Evolutionary conservation across 495 filamentous ascomycete genomes (phyloP), one percentile per base, ranked within the genome.

Genomic region (Trichoderma virens): DNA sequence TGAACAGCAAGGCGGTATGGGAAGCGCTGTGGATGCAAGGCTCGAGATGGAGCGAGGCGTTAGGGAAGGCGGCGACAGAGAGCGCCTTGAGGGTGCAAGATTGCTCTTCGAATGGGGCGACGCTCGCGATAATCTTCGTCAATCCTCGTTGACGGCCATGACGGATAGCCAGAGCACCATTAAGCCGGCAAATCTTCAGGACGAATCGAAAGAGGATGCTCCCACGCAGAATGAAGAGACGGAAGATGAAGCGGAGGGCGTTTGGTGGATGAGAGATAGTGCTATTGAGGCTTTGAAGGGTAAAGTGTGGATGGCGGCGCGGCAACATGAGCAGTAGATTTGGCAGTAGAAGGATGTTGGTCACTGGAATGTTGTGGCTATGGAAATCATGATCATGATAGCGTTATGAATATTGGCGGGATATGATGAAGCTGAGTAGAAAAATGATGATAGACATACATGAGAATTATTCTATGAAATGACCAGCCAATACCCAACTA

Each of bases 71-170:
- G 80, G 84, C 47, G 83, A 75, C 68, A 80, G 85, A 41, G 90
- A 94, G 72, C 78, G 85, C 2, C 70, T 97, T 62, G 82, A 90
- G 74, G 90, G 92, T 62, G 75, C 97, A 27, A 83, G 83, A 64
- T 68, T 93, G 11, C 71, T 98, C 56, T 94, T 97, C 74, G 88
- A 88, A 66, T 97, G 92, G 90, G 82, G 86, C 2, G 90, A 83
- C 69, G 68, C 69, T 64, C 5, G 69, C 76, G 71, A 74, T 73
- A 35, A 31, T 56, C 51, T 56, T 25, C 51, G 51, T 9, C 51
- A 56, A 2, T 27, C 51, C 25, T 56, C 51, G 9, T 56, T n/a
- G 3, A n/a, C 27, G 30, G 23, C 23, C 9, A 28, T 56, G 11
- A 13, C 51, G 3, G 27, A 56, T 30, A 56, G 51, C 25, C 51